Percentiles rank a stretch among this genome's conserved stretches.
Conservation (phyloP, 495 filamentous ascomycete species). For the Aspergillus sclerotiicarbonarius region DNA sequence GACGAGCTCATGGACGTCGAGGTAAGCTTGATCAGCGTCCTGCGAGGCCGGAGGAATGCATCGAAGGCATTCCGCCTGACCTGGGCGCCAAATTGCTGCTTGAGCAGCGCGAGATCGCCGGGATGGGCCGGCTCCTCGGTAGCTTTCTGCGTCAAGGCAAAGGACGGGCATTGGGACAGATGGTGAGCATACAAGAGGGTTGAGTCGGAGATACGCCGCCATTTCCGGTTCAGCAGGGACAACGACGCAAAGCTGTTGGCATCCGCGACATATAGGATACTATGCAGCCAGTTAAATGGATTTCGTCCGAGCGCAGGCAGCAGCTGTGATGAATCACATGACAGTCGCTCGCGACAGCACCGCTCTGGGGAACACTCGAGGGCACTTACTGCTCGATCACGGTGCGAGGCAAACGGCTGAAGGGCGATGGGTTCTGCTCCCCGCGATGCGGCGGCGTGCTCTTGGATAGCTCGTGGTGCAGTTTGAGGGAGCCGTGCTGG, state of each 20-base stretch:
- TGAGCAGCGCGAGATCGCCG: slow-evolving; percentile 58
- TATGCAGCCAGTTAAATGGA: slow-evolving; percentile 33
- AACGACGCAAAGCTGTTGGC: slow-evolving; percentile 81
- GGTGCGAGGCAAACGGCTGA: slow-evolving; percentile 27
- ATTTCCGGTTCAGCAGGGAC: slow-evolving; percentile 74
- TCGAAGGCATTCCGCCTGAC: slow-evolving; percentile 79
- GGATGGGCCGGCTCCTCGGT: slow-evolving; percentile 43
- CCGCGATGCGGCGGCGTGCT: slow-evolving; percentile 1
- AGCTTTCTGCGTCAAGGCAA: slow-evolving; percentile 52
- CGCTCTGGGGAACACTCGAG: not conserved
- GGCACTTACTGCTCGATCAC: slow-evolving; percentile 31
- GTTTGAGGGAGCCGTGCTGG: slow-evolving; percentile 9
- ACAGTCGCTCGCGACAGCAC: not conserved
- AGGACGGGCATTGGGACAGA: slow-evolving; percentile 68
- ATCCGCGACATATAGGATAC: slow-evolving; percentile 72
- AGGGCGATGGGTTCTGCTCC: slow-evolving; percentile 17
- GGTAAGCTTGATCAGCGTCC: slow-evolving; percentile 72
- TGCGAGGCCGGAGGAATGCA: slow-evolving; percentile 66
- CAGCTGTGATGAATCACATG: not conserved
- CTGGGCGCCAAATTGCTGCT: slow-evolving; percentile 65
- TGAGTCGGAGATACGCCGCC: slow-evolving; percentile 71
- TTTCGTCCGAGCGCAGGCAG: not conserved
- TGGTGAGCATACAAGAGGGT: slow-evolving; percentile 73
- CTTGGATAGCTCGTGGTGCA: not conserved
- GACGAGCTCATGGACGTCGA: slow-evolving; percentile 81